Base-by-base conservation (phyloP, 148 eudicot species). In the Vaccinium darrowii region DNA sequence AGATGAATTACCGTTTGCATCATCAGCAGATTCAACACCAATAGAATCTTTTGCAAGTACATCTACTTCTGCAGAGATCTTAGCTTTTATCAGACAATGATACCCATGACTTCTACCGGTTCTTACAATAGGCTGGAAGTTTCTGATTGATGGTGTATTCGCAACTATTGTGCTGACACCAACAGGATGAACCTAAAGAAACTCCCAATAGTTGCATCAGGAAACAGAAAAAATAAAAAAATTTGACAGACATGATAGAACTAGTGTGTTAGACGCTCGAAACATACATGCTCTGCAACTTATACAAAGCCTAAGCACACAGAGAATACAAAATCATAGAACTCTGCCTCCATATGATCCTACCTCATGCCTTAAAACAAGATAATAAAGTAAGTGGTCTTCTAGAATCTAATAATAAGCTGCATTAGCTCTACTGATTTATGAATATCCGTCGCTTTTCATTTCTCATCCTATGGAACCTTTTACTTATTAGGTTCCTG, bases 1-100 rank as follows among this genome's bases (percentile, higher is more conserved):
- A 23, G 80, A 90, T 53, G 78, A 84, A 85, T 80, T 82, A 96
- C 95, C 99, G 74, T 71, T 84, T 54, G 91, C 89, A 80, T 87
- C 88, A 67, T 89, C 89, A 81, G 71, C 89, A 54, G 88, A 33
- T 25, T 76, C 92, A 47, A 27, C 56, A 58, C 84, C 60, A 53
- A 79, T 76, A 18, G 91, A 81, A 75, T 94, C 94, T 87, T 91
- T 89, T 16, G 85, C 87, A 81, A 91, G 85, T 74, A 90, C 87
- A 80, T 93, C 91, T 69, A 88, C 87, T 79, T 90, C 90, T 49
- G 88, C 79, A 39, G 92, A 91, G 50, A 88, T 49, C 81, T 92
- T 89, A 54, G 91, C 89, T 84, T 89, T 93, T 79, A 80, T 84
- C 84, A 89, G 71, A 21, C 83, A 27, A 86, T 23, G 82, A 49